Evolutionary conservation across 139 green algal species (phyloP), one percentile per base, ranked within the genome.

Genomic region (Picochlorum sp.): DNA sequence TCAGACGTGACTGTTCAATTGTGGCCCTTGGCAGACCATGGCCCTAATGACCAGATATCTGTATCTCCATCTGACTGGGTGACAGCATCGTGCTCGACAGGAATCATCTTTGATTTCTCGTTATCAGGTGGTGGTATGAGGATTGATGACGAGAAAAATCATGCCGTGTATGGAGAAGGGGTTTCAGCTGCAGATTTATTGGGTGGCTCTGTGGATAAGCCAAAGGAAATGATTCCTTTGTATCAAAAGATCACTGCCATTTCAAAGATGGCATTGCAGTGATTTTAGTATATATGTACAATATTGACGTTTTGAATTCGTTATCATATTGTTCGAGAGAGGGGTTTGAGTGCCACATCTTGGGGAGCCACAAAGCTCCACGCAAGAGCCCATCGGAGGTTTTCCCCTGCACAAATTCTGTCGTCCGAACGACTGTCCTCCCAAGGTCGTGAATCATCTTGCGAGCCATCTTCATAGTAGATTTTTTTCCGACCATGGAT

Each of bases 401-500:
- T 23, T 83, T 84, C 45, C 90, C 90, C 81, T 91, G 88, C 0
- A 80, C 66, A 11, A 96, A 82, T 68, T 95, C 85, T 8, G 90
- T 96, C 15, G 81, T 92, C 1, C 84, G 74, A 30, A 91, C 56
- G 0, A 75, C 78, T 1, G 77, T 74, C 21, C 86, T 71, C 45
- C 83, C 60, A 20, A 68, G 63, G 1, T 65, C 47, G 0, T 85
- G 61, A 21, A 86, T 41, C 24, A 64, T 45, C 23, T 61, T 55
- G 15, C 61, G 59, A 58, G 18, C n/a, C 3, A 44, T 61, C 72
- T 81, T 83, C 26, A 91, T 68, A 1, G 69, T 88, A 23, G 37
- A 67, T 71, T 95, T 95, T 79, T 90, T 93, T 45, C 85, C 84
- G 20, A 91, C 80, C 88, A 96, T 95, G 24, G 78, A 88, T 7